Base-by-base conservation (phyloP, 805 yeast genomes). In the Wickerhamomyces ciferrii region DNA sequence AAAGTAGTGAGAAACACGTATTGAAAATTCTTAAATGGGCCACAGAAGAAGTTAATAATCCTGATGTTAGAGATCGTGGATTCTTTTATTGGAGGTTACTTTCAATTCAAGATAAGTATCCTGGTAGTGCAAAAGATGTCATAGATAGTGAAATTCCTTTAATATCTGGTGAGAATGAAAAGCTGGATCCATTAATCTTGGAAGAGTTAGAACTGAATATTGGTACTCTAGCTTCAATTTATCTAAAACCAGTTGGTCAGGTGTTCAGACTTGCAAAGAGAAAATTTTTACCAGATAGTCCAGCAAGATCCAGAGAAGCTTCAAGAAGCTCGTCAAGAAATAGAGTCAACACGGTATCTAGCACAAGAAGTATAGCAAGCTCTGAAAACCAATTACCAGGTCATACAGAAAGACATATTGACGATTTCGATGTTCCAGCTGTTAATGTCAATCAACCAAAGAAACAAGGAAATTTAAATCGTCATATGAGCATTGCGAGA, bases 51-150 rank as follows among this genome's bases (percentile, higher is more conserved):
- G 69, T 74, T 2, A 82, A 83, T 50, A 83, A 88, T 54, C 96
- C 97, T 0, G 98, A 92, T 65, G 65, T 90, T 11, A 74, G 97
- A 50, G 95, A 88, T 53, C 68, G 96, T 36, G 97, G 92, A 0
- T 84, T 72, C 58, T 81, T 88, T 66, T 91, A 92, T 66, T 85
- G 96, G 94, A 73, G 96, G 47, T 65, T 91, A 25, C 65, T 91
- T 7, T 79, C 94, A 1, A 50, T 73, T 7, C 71, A 69, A 42
- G 71, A 71, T 34, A 67, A 61, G 7, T 65, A 61, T 37, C 65
- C 67, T 6, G 70, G 70, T 18, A 66, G 71, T 2, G 69, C 80
- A 3, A 63, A 67, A 43, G 72, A 71, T 20, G 73, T 91, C n/a
- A 73, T 90, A 13, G 72, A 81, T 52, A 79, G 81, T 14, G 68